These are phyloP conservation scores for Xylaria sp. DNA, from an alignment of 2,329 filamentous ascomycete genomes.

Conservation along the genomic window DNA sequence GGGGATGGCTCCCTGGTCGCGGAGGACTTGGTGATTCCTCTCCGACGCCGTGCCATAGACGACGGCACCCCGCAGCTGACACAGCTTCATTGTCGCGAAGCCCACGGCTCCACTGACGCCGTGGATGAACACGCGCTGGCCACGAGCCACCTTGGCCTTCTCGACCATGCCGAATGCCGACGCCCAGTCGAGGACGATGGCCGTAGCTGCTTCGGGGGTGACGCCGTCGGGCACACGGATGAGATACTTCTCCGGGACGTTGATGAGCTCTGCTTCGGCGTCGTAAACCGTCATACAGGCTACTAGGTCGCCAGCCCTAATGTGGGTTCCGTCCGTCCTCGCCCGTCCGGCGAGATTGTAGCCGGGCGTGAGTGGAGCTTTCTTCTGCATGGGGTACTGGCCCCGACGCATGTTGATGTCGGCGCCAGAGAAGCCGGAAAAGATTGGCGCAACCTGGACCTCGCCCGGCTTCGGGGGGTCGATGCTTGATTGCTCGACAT, in stretches of 20 bases:
- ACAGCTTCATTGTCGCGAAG: constrained; percentile 55
- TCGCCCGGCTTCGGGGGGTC: constrained; percentile 23
- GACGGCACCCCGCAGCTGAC: constrained; percentile 56
- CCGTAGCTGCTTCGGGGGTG: constrained; percentile 54
- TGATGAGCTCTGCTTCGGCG: constrained; percentile 57
- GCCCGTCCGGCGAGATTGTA: constrained; percentile 60
- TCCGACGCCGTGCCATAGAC: constrained; percentile 61
- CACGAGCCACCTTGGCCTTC: constrained; percentile 53
- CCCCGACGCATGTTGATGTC: constrained; percentile 63
- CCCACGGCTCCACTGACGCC: constrained; percentile 62
- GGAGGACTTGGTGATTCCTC: constrained; percentile 56
- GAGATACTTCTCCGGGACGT: constrained; percentile 59
- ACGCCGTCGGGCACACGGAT: constrained; percentile 55
- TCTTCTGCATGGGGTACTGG: constrained; percentile 57
- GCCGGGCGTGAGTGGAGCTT: constrained; percentile 59
- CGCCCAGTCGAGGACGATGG: constrained; percentile 58
- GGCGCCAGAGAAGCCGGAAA: constrained; percentile 57
- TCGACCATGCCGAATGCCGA: constrained; percentile 54
- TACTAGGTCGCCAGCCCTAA: constrained; percentile 51
- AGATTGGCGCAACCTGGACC: constrained; percentile 32
- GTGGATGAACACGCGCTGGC: constrained; percentile 61
- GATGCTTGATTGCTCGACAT: constrained; percentile 26
- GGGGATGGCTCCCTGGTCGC: constrained; percentile 53
- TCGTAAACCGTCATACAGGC: constrained; percentile 54
- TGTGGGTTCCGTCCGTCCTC: constrained; percentile 49